Evolutionary conservation across 2,329 filamentous ascomycete genomes (phyloP).

Genomic region (Ophiocordyceps camponoti-rufipedis): DNA sequence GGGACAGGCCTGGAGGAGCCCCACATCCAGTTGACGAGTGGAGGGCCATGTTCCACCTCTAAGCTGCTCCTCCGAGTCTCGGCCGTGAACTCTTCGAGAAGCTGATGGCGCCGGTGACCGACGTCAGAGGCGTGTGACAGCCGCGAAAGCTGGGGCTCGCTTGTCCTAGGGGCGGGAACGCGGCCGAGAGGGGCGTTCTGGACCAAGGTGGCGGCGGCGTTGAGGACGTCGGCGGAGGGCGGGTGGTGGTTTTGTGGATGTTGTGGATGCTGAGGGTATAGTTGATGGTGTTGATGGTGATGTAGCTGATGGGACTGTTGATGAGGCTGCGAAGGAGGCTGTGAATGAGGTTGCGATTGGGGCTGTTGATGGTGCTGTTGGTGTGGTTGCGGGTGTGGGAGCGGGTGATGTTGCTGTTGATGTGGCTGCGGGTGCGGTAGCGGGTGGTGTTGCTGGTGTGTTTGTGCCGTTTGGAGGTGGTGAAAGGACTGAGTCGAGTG

Average conservation of each 20-base stretch:
- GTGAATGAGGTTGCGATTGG: no score
- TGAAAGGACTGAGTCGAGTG: no score
- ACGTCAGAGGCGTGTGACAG: slow-evolving; percentile 15
- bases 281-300: slow-evolving; percentile 9
- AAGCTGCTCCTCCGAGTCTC: slow-evolving; percentile 16
- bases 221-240: slow-evolving; percentile 33
- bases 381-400: no score
- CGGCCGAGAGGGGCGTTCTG: slow-evolving; percentile 11
- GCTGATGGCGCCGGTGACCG: slow-evolving; percentile 23
- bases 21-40: slow-evolving; percentile 24
- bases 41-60: slow-evolving; percentile 14
- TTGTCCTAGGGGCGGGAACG: slow-evolving; percentile 7
- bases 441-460: no score
- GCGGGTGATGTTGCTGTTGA: no score
- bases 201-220: slow-evolving; percentile 33
- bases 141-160: slow-evolving; percentile 8
- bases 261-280: slow-evolving; percentile 7
- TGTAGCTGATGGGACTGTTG: neutral
- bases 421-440: no score
- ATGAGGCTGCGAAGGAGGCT: neutral
- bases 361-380: no score
- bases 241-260: slow-evolving; percentile 8
- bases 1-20: slow-evolving; percentile 11
- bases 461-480: no score
- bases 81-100: slow-evolving; percentile 22